Evolutionary conservation across 306 rosid species (phyloP).

Genomic region (Senna siamea): DNA sequence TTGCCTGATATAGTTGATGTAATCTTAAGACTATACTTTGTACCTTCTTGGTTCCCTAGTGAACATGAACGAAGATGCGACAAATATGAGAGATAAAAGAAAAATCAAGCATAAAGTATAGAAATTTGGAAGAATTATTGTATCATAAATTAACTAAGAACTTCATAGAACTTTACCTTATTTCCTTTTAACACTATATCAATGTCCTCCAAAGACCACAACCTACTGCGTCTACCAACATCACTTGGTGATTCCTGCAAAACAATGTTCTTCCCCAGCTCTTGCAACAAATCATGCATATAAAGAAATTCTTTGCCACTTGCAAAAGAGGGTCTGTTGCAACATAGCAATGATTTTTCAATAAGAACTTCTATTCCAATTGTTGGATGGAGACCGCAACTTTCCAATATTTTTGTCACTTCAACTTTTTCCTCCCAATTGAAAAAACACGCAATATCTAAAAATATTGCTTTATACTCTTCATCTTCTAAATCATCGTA

Average conservation of each 20-base stretch:
- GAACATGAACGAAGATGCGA: background rate
- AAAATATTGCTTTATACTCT: background rate
- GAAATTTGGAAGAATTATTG: too few species aligned
- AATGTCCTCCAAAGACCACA: background rate
- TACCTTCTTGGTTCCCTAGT: background rate
- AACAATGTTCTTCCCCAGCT: background rate
- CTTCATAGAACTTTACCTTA: too few species aligned
- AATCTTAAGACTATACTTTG: background rate
- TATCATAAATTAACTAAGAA: too few species aligned
- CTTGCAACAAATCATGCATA: background rate
- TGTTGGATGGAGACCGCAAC: background rate
- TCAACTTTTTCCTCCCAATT: background rate
- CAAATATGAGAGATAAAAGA: too few species aligned
- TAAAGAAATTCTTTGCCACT: too few species aligned
- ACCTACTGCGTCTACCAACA: background rate
- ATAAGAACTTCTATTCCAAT: background rate
- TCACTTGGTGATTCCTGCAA: background rate
- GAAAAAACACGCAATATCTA: slow-evolving; percentile 2
- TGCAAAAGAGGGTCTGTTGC: too few species aligned
- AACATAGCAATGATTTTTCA: slow-evolving; percentile 18
- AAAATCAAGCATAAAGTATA: too few species aligned
- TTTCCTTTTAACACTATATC: background rate
- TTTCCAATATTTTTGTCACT: background rate
- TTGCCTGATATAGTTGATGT: background rate
- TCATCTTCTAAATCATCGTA: slow-evolving; percentile 1